Evolutionary conservation across 129 eudicot genomes (phyloP), one percentile per base, ranked within the genome.

Genomic region (Saposhnikovia divaricata): DNA sequence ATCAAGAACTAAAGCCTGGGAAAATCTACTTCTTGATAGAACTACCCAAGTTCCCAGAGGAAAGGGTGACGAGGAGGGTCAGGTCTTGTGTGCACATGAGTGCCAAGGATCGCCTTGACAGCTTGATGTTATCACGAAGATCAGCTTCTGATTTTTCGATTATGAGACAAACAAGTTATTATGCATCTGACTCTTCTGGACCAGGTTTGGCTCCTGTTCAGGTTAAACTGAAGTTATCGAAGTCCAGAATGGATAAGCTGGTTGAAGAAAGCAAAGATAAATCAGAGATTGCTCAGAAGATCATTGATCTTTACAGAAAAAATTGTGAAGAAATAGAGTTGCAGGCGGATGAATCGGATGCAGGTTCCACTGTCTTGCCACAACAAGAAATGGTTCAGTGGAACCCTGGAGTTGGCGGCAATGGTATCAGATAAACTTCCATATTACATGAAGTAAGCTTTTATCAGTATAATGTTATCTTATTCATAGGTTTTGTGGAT

Each of bases 191-290:
- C 53, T 82, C 70, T 40, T 79, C 66, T 39, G 78, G 72, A 75
- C 77, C 80, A 76, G 73, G 71, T 50, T 31, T 79, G 28, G 88
- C 89, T 23, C 69, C 84, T 19, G 87, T 89, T 28, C 81, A 82
- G 85, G 90, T 93, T 5, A 93, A 88, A 89, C 79, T 91, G 89
- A 85, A 84, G 94, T 40, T 93, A 78, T 91, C 89, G 0, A 89
- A 84, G 80, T 80, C 87, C 55, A 80, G 84, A 74, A 84, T 93
- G 78, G 87, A 86, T 76, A 91, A 76, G 25, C 37, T 55, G 28
- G 65, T 55, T 55, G n/a, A 5, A 21, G 65, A 55, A 55, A 55
- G 65, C 65, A 55, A 55, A 21, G 65, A 55, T 55, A 90, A 88
- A 31, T 87, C 51, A 46, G 98, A 93, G 86, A 84, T 87, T 76